Evolutionary conservation across 2,329 filamentous ascomycete species (phyloP), one percentile per base, ranked within the genome.

Genomic region (Davidsoniella neocaledoniae): DNA sequence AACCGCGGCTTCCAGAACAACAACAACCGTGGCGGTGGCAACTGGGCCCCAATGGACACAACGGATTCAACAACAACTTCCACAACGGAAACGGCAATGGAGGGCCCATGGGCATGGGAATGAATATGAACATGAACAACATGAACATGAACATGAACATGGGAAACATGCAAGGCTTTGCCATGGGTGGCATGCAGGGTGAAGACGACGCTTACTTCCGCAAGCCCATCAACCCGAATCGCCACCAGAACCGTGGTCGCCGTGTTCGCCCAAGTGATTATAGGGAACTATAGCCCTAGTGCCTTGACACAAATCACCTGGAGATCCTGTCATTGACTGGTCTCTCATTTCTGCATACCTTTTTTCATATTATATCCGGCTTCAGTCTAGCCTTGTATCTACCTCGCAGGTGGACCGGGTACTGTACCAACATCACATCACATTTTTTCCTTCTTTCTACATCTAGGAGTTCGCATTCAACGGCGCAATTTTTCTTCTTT

Each of bases 171-270:
- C 61, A 63, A 46, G 57, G 56, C 52, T 59, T 57, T 38, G 55
- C 57, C 46, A 60, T 59, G 57, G 56, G 44, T 48, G 55, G 43
- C 46, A 56, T 41, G 44, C 58, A 54, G 56, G 55, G 51, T 25
- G 86, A 93, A 50, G 87, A 94, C 52, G 86, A 87, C 53, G 85
- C 91, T 5, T 98, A 98, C 66, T 93, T 96, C 63, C 77, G 91
- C 52, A 90, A 94, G 63, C 91, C 91, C 0, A 85, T 96, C 54
- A 98, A 98, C 61, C 90, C 88, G 2, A 85, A 94, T 61, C 78
- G 91, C 46, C 85, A 91, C 61, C 82, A 88, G 63, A 86, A 87
- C 60, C 77, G 83, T 58, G 81, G 86, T 58, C 77, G 82, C 56
- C 74, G 86, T 58, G 78, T 85, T 49, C 76, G 91, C 50, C 88